phyloP scores from a whole-genome alignment of 345 rosid genomes.

The Ailanthus altissimus region DNA sequence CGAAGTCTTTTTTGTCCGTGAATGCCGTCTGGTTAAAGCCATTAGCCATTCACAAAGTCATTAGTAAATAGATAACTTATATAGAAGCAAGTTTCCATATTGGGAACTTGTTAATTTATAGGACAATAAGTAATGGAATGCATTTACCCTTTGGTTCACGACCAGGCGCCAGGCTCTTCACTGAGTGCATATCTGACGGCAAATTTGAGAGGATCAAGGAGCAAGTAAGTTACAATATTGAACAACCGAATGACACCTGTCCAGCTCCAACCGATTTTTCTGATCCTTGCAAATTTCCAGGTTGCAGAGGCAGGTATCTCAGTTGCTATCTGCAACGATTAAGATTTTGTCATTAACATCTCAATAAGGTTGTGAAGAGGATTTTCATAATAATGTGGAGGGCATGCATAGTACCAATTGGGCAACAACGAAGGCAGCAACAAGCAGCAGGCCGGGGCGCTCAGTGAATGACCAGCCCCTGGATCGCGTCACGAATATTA shows the following conservation, averaged over 20 bases:
- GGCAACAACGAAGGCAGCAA: conserved; percentile 42
- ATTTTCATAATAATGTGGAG: not conserved
- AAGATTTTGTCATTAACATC: not conserved
- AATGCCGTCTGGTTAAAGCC: conserved; percentile 40
- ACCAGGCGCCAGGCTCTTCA: conserved; percentile 36
- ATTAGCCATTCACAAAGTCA: not conserved
- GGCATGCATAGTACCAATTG: conserved; percentile 39
- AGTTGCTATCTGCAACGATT: conserved; percentile 28
- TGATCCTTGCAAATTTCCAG: conserved; percentile 38
- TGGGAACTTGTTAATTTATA: not conserved
- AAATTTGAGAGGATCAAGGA: conserved; percentile 42
- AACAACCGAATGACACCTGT: conserved; percentile 40
- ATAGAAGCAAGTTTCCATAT: not conserved
- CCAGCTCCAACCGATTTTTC: conserved; percentile 42
- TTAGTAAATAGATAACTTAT: not conserved
- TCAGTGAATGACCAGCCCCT: conserved; percentile 58
- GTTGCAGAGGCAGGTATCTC: conserved; percentile 31
- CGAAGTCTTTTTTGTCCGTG: conserved; percentile 44
- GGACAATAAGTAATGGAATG: not conserved
- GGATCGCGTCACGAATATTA: conserved; percentile 62
- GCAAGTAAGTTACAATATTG: conserved; percentile 29
- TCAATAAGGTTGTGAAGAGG: not conserved
- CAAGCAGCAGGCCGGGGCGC: conserved; percentile 52
- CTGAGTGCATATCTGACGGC: conserved; percentile 36
- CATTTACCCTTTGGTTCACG: conserved; percentile 36